These are phyloP conservation scores for Lipomyces yamadae DNA, from an alignment of 805 yeast genomes.

Conservation along the genomic window DNA sequence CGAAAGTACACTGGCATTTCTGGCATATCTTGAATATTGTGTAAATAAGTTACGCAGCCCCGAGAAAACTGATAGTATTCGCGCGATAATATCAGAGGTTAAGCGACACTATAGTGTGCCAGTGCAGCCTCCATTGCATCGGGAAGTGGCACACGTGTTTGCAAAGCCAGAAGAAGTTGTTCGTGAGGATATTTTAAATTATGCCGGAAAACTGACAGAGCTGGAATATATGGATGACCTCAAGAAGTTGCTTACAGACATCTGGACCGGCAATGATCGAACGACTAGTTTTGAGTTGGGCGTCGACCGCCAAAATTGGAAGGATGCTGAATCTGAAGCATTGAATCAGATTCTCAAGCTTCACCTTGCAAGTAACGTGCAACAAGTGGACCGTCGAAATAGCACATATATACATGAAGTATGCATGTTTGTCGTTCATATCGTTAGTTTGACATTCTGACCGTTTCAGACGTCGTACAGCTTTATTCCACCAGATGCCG, in stretches of 20 bases:
- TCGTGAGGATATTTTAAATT: conserved; percentile 16
- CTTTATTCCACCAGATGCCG: conserved; percentile 52
- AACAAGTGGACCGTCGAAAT: conserved; percentile 5
- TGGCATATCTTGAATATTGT: conserved; percentile 18
- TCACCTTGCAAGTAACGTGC: conserved; percentile 18
- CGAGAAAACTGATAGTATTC: conserved; percentile 9
- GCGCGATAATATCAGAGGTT: conserved; percentile 1
- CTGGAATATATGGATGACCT: conserved; percentile 32
- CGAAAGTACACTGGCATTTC: conserved; percentile 20
- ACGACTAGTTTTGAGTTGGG: conserved; percentile 47
- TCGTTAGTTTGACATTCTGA: neutral
- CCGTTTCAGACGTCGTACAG: conserved; percentile 29
- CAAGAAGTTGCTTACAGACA: conserved; percentile 14
- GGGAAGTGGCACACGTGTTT: conserved; percentile 19
- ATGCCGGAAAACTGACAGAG: conserved; percentile 8
- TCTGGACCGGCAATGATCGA: conserved; percentile 6
- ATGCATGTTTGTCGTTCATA: conserved; percentile 11
- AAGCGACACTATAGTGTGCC: conserved; percentile 7
- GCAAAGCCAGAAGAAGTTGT: conserved; percentile 10
- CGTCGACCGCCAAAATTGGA: conserved; percentile 51
- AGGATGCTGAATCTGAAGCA: conserved; percentile 47
- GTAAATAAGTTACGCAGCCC: conserved; percentile 19
- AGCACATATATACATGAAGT: conserved; percentile 22
- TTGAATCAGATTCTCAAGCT: conserved; percentile 43
- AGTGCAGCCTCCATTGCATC: conserved; percentile 17